Base-by-base conservation (phyloP, 2,329 filamentous ascomycete genomes). In the Cercospora brassicicola region DNA sequence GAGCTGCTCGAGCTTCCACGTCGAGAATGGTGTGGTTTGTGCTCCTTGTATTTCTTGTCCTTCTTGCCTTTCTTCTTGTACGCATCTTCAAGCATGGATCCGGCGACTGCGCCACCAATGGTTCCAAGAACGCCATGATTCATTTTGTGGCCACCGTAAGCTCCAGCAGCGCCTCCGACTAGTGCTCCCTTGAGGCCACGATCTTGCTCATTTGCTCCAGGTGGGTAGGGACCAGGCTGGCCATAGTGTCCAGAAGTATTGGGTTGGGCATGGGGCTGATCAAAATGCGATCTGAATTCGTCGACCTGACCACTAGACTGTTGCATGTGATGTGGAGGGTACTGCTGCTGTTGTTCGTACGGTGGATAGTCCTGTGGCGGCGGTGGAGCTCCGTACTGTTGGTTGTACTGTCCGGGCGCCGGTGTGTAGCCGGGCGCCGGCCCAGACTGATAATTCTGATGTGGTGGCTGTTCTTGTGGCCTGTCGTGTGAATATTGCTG, bases 121-220 rank as follows among this genome's bases (percentile, higher is more conserved):
- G 85, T 84, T 13, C 87, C 87, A 2, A 89, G 73, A n/a, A 89
- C 75, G 4, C 85, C 85, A 70, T 87, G 85, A 23, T 84, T 81
- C 76, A 86, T 80, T 76, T 87, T 85, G 73, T 84, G 82, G 5
- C 87, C 87, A 10, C 85, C 81, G 69, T 84, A 86, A 67, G 84
- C 85, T 0, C 87, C 87, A 1, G 86, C 85, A 9, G 85, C 83
- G 53, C 85, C 86, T 48, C 87, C 87, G 9, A 83, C 84, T 1
- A 88, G 74, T 0, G 86, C 83, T 42, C 87, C 85, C 73, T 85
- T 82, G 0, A 89, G 73, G 18, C 86, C 86, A 60, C 86, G 84
- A 66, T 88, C 86, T 18, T 80, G 82, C 48, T 85, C 84, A 53
- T 62, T 57, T 55, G 64, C 53, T 45, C 57, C 39, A 61, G 69